Evolutionary conservation across 2,329 filamentous ascomycete species (phyloP), one percentile per base, ranked within the genome.

Genomic region (Zymoseptoria ardabiliae): DNA sequence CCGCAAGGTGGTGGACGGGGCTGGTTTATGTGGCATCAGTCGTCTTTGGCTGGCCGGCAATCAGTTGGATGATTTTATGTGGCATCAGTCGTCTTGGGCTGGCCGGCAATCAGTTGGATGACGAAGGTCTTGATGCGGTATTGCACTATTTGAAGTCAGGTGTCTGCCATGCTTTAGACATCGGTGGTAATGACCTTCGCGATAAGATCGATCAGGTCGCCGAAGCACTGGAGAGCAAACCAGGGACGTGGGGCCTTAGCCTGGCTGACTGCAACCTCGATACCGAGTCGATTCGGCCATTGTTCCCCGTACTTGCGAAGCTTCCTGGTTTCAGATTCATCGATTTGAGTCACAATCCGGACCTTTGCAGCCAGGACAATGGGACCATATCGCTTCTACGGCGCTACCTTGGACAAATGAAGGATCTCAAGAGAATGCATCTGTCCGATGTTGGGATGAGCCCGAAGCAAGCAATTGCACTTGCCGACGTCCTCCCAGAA

Each of bases 401-500:
- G 67, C 90, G 89, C 76, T 94, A 93, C 71, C 79, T 97, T 58
- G 92, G 93, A 3, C 87, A 90, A 72, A 82, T 97, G 76, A 78
- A 82, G 28, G 79, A 81, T 3, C 74, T 99, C 28, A 96, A 92
- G 72, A 85, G 94, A 17, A 84, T 99, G 60, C 92, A 97, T 72
- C 81, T 99, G 3, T 83, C 86, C 20, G 90, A 96, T 74, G 91
- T 95, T 21, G 85, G 87, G 49, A 84, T 99, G 78, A 88, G 85
- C 2, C 82, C 93, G 0, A 90, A 94, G 68, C 91, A 97, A 75
- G 90, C 88, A 7, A 97, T 97, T 71, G 89, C 91, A 6, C 79
- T 97, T 13, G 90, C 92, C 2, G 94, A 99, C 72, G 85, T 97
- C 35, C 77, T 97, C 6, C 91, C 94, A 0, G 94, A 99, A 72